These are phyloP conservation scores for Arthrobotrys megalospora DNA, from an alignment of 2,329 filamentous ascomycete genomes.

Conservation along the genomic window DNA sequence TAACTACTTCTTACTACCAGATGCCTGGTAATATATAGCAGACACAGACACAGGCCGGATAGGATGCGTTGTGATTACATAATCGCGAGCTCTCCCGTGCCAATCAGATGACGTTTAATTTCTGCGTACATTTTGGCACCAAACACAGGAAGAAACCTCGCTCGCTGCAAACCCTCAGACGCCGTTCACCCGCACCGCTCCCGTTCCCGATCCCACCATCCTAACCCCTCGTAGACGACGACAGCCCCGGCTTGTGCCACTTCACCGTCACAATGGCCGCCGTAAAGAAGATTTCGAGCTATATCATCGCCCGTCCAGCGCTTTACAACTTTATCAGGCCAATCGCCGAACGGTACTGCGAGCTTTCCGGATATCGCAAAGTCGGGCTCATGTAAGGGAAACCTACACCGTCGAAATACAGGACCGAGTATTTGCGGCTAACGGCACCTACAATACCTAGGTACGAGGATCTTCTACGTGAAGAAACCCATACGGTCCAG, in stretches of 20 bases:
- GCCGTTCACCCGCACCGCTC: conserved; percentile 26
- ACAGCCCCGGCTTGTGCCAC: conserved; percentile 9
- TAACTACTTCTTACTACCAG: too few relatives aligned
- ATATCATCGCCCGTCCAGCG: conserved; percentile 87
- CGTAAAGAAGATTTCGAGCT: conserved; percentile 72
- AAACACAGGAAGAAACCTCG: conserved; percentile 27
- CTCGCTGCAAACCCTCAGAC: conserved; percentile 5
- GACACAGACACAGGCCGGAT: too few relatives aligned
- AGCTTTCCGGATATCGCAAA: conserved; percentile 92
- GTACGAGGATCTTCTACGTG: conserved; percentile 93
- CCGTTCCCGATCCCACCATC: not conserved
- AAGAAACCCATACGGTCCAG: conserved; percentile 90
- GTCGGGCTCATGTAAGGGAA: conserved; percentile 84
- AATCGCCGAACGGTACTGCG: conserved; percentile 87
- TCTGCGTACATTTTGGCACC: conserved; percentile 51
- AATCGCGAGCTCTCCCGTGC: conserved; percentile 23
- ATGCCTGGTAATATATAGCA: too few relatives aligned
- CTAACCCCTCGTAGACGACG: not conserved
- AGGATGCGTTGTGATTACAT: conserved; percentile 30
- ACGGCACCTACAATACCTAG: conserved; percentile 70
- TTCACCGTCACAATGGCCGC: conserved; percentile 34
- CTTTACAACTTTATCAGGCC: conserved; percentile 84
- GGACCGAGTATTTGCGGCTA: not conserved
- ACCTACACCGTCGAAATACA: not conserved
- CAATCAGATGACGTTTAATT: conserved; percentile 49